These are phyloP conservation scores for Talaromyces sp. DNA, from an alignment of 2,329 filamentous ascomycete species.

Conservation along the genomic window DNA sequence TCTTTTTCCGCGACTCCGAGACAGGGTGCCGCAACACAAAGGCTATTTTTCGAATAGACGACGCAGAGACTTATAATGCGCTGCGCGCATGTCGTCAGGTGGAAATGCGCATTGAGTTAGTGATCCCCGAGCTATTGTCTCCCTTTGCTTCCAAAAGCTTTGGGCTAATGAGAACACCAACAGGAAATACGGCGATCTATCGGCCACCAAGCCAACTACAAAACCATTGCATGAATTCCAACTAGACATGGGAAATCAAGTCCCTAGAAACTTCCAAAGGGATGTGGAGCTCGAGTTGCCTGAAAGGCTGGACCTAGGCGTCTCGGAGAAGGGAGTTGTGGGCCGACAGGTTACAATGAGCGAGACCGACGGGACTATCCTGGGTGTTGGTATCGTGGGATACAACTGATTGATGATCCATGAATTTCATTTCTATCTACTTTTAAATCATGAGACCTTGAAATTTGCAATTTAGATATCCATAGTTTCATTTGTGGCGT, in stretches of 20 bases:
- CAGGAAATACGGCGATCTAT: conserved; percentile 29
- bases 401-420: conserved; percentile 31
- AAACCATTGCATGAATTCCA: conserved; percentile 32
- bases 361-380: conserved; percentile 20
- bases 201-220: conserved; percentile 8
- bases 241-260: conserved; percentile 17
- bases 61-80: conserved; percentile 21
- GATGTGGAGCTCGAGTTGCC: conserved; percentile 34
- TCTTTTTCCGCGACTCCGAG: conserved; percentile 33
- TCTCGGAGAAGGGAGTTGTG: conserved; percentile 38
- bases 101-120: conserved; percentile 39
- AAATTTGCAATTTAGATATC: not conserved
- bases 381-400: conserved; percentile 38
- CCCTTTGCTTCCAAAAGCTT: not conserved
- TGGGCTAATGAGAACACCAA: not conserved
- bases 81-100: conserved; percentile 25
- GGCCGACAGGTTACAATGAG: conserved; percentile 36
- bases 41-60: conserved; percentile 33
- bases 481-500: not conserved
- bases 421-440: not conserved
- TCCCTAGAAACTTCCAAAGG: not conserved
- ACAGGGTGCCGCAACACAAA: conserved; percentile 15
- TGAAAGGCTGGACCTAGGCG: conserved; percentile 35
- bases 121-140: not conserved
- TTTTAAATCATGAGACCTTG: not conserved